Evolutionary conservation across 108 stramenopile species (phyloP).

Genomic region (Bacterosira constricta): DNA sequence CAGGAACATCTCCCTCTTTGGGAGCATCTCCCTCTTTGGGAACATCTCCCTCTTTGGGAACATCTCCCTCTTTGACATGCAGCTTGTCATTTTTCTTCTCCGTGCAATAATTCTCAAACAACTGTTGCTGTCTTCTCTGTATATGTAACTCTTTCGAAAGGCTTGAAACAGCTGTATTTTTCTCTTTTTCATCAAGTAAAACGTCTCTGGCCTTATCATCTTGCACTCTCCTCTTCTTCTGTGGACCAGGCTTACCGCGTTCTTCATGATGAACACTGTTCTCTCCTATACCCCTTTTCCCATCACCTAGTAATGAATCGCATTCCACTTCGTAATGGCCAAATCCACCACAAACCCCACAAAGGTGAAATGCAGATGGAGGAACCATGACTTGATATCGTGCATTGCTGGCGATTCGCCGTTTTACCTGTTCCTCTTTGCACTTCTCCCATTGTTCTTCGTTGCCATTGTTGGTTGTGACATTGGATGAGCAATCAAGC

Average conservation of each 20-base stretch:
- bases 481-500: not conserved
- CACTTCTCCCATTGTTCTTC: conserved; percentile 10
- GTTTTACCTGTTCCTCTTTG: conserved; percentile 2
- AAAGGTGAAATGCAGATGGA: conserved; percentile 38
- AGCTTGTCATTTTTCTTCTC: no score
- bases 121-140: no score
- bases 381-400: conserved; percentile 10
- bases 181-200: not conserved
- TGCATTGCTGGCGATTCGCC: not conserved
- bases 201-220: not conserved
- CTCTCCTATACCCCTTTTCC: not conserved
- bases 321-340: conserved; percentile 72
- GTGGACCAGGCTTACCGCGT: not conserved
- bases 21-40: no score
- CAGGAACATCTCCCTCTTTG: not conserved
- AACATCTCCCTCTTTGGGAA: no score
- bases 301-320: conserved; percentile 19
- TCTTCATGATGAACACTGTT: not conserved
- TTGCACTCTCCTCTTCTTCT: not conserved
- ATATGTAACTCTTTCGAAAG: not conserved
- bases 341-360: conserved; percentile 48
- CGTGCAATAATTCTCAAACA: not conserved
- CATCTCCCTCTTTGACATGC: no score
- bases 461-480: not conserved
- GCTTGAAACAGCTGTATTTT: not conserved